phyloP scores from a whole-genome alignment of 2,329 filamentous ascomycete genomes.

The Nothophoma quercina region DNA sequence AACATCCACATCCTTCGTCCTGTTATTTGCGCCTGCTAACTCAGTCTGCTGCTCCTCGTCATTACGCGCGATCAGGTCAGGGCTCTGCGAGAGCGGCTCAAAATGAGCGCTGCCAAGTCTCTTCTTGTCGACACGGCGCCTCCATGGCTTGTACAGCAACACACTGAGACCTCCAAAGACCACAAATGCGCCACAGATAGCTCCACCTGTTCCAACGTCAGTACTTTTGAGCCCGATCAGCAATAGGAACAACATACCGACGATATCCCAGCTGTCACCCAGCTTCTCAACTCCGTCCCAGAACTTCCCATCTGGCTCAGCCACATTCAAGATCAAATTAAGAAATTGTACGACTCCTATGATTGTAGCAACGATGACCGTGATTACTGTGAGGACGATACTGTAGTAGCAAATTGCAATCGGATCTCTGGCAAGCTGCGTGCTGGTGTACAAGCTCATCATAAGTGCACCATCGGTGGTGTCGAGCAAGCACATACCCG shows the following conservation, averaged over 20 bases:
- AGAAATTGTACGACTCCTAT: conserved; percentile 88
- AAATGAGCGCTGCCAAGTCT: conserved; percentile 39
- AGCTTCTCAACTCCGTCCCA: conserved; percentile 82
- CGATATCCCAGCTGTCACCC: conserved; percentile 47
- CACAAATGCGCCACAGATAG: conserved; percentile 85
- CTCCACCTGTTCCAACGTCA: conserved; percentile 58
- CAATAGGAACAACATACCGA: conserved; percentile 52
- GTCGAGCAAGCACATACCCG: conserved; percentile 94
- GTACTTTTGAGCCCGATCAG: not conserved
- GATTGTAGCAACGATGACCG: conserved; percentile 81
- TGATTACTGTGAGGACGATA: conserved; percentile 83
- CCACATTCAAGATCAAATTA: conserved; percentile 78
- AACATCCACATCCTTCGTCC: conserved; percentile 21
- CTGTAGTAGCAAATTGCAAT: conserved; percentile 96
- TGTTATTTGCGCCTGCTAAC: not conserved
- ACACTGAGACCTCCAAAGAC: conserved; percentile 78
- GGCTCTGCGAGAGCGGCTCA: conserved; percentile 32
- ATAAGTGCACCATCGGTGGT: conserved; percentile 93
- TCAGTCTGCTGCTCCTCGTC: conserved; percentile 20
- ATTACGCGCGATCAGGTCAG: not conserved
- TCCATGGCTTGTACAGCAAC: conserved; percentile 81
- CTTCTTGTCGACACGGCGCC: conserved; percentile 62
- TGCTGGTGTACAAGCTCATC: conserved; percentile 90
- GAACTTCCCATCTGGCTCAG: conserved; percentile 76
- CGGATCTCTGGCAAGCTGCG: conserved; percentile 76